Evolutionary conservation across 805 yeast genomes (phyloP).

Genomic region (Vanderwaltozyma yarrowii): DNA sequence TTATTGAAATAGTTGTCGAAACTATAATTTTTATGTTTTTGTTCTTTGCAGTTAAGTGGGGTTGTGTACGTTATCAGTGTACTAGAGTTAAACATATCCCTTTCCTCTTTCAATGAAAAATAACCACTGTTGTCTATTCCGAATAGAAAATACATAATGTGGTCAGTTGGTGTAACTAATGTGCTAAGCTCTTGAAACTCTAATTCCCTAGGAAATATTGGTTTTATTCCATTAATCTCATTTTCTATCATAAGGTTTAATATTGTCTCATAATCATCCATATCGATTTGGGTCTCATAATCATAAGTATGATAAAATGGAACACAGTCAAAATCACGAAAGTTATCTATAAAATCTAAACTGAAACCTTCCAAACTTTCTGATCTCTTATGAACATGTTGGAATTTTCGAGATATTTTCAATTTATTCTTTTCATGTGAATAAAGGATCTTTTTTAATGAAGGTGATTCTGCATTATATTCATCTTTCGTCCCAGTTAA

Average conservation of each 20-base stretch:
- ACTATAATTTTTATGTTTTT: no score
- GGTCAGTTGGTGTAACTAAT: constrained; percentile 9
- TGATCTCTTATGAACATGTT: no score
- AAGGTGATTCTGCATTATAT: constrained; percentile 2
- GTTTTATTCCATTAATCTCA: constrained; percentile 7
- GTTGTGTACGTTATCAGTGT: background rate
- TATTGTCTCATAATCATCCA: constrained; percentile 14
- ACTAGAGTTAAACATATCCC: constrained; percentile 10
- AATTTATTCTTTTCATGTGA: background rate
- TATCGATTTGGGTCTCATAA: constrained; percentile 15
- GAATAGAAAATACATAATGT: constrained; percentile 15
- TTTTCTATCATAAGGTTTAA: constrained; percentile 11
- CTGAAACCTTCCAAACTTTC: no score
- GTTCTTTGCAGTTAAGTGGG: no score
- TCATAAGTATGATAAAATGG: constrained; percentile 14
- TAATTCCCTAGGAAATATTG: constrained; percentile 17
- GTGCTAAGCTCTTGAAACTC: constrained; percentile 15
- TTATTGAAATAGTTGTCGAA: no score
- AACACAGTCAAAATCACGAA: constrained; percentile 8
- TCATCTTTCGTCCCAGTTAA: background rate
- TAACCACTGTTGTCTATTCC: constrained; percentile 20
- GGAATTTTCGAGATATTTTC: no score
- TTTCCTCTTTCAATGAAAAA: constrained; percentile 15
- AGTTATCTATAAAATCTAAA: background rate
- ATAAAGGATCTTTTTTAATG: constrained; percentile 1